Evolutionary conservation across 1,284 basidiomycete species (phyloP).

Genomic region (Heterobasidion occidentale): DNA sequence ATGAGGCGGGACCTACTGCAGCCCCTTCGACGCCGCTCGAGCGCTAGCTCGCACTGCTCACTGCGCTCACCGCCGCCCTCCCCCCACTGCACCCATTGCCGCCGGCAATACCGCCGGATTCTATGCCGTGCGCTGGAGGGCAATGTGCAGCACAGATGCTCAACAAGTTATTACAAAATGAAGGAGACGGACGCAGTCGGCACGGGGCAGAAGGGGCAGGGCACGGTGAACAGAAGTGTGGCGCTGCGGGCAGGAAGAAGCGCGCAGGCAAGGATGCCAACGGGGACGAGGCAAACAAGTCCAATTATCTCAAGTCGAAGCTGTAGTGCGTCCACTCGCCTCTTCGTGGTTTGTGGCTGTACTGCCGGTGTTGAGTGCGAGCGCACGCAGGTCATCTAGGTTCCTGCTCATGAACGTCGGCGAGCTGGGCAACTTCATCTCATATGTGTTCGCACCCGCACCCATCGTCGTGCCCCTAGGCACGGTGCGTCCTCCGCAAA

Average conservation of each 20-base stretch:
- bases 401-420: constrained; percentile 87
- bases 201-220: neutral
- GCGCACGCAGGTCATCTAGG: constrained; percentile 75
- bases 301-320: constrained; percentile 75
- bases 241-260: neutral
- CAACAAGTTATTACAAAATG: no score
- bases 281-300: constrained; percentile 26
- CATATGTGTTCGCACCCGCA: constrained; percentile 87
- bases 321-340: constrained; percentile 48
- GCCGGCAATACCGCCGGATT: no score
- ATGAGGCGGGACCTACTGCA: no score
- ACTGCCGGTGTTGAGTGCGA: constrained; percentile 2
- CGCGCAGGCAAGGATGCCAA: neutral
- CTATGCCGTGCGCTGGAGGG: neutral
- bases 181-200: no score
- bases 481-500: constrained; percentile 76
- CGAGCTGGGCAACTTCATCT: constrained; percentile 87
- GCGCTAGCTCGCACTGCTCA: no score
- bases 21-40: no score
- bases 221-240: neutral
- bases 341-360: neutral
- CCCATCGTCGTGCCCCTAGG: constrained; percentile 94
- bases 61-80: no score
- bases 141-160: no score
- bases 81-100: no score